phyloP scores from a whole-genome alignment of 139 green algal species.

The Chlorella sp. region DNA sequence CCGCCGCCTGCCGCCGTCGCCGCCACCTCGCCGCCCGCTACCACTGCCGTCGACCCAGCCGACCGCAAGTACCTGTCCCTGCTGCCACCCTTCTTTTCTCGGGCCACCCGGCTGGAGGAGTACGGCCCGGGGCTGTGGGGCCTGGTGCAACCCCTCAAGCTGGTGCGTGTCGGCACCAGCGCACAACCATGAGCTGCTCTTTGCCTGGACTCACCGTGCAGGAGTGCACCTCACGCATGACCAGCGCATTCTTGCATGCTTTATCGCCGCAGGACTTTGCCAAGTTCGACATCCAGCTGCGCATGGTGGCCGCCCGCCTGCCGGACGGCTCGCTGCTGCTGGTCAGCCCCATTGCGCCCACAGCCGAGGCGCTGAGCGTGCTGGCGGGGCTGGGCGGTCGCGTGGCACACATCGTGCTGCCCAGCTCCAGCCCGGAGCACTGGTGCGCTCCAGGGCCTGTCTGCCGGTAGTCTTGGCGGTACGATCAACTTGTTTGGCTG shows the following conservation, averaged over 20 bases:
- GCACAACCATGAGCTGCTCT: no score
- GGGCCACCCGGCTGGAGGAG: slow-evolving; percentile 36
- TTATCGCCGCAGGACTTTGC: no score
- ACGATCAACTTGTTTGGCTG: no score
- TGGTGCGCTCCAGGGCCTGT: no score
- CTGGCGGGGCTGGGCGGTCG: slow-evolving; percentile 17
- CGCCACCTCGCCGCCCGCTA: no score
- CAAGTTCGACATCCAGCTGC: slow-evolving; percentile 39
- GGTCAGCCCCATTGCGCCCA: slow-evolving; percentile 37
- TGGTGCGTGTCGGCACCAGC: not conserved
- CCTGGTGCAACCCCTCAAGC: slow-evolving; percentile 46
- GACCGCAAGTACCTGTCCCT: slow-evolving; percentile 34
- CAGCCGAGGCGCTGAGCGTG: slow-evolving; percentile 20
- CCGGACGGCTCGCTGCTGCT: slow-evolving; percentile 37
- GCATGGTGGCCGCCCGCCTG: slow-evolving; percentile 29
- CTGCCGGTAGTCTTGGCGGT: no score
- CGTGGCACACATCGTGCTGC: slow-evolving; percentile 47
- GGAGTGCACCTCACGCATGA: no score
- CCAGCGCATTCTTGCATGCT: no score
- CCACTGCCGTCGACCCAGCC: no score
- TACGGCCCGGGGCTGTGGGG: slow-evolving; percentile 32
- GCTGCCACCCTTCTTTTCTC: slow-evolving; percentile 41
- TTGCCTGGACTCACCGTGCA: no score
- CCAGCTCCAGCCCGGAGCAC: slow-evolving; percentile 47
- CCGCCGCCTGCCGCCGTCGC: no score